Conservation (phyloP, 257 asterid genomes). For the Salvia miltiorrhiza region DNA sequence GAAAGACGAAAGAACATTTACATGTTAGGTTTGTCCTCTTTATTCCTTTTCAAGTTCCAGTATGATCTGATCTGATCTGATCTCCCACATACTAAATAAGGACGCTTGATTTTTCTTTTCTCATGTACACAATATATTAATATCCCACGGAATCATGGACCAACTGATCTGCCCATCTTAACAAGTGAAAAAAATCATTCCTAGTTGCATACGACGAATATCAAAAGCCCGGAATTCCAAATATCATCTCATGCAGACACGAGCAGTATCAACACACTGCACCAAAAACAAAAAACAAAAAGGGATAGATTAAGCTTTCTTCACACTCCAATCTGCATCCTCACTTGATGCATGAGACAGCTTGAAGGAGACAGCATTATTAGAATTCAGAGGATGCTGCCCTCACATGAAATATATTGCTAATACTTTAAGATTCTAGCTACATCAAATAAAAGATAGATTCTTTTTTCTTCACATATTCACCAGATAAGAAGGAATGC, state of each 20-base stretch:
- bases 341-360: neutral
- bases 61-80: too few species aligned
- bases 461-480: too few species aligned
- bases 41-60: neutral
- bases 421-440: neutral
- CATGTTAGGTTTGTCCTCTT: neutral
- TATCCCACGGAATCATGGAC: too few species aligned
- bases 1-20: neutral
- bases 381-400: neutral
- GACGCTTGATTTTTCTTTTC: too few species aligned
- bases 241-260: constrained; percentile 2
- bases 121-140: neutral
- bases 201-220: too few species aligned
- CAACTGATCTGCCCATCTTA: too few species aligned
- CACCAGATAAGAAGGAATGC: neutral
- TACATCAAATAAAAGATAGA: too few species aligned
- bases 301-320: neutral
- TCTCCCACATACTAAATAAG: neutral
- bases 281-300: neutral
- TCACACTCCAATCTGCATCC: neutral
- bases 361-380: neutral
- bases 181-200: too few species aligned
- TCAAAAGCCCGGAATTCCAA: neutral
- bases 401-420: neutral
- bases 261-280: constrained; percentile 17